Evolutionary conservation across 73 alveolate species (phyloP).

Genomic region (Stentor coeruleus): DNA sequence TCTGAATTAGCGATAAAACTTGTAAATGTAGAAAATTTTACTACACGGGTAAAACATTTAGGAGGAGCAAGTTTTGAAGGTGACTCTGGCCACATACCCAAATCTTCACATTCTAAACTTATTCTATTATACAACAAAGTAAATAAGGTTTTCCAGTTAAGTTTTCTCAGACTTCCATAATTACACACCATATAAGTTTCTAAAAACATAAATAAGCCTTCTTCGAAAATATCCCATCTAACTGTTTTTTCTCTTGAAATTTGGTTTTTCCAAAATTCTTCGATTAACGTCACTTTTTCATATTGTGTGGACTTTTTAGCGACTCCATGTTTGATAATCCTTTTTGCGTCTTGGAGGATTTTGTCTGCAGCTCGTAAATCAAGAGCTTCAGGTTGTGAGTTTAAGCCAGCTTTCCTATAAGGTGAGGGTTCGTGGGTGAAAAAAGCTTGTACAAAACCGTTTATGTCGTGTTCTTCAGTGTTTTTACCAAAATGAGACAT

Average conservation of each 20-base stretch:
- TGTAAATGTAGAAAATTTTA: background rate
- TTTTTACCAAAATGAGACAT: background rate
- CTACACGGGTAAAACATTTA: background rate
- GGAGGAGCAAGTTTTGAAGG: background rate
- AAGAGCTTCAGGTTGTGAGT: background rate
- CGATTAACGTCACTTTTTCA: background rate
- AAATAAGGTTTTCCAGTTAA: background rate
- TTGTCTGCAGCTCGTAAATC: conserved; percentile 23
- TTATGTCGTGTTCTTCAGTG: background rate
- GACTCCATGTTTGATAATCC: conserved; percentile 5
- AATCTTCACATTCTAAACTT: background rate
- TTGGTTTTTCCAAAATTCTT: conserved; percentile 12
- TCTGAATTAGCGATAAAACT: background rate
- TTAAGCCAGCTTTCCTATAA: conserved; percentile 11
- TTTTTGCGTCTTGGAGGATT: conserved; percentile 19
- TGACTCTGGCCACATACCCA: conserved; percentile 8
- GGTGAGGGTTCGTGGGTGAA: conserved; percentile 7
- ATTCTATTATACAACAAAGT: background rate
- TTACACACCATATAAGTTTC: conserved; percentile 17
- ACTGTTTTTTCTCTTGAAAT: background rate
- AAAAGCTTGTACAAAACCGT: background rate
- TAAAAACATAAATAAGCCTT: background rate
- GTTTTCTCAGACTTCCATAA: background rate
- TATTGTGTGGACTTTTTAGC: background rate
- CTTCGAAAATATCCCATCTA: conserved; percentile 21